Evolutionary conservation across 768 basidiomycete genomes (phyloP).

Genomic region (Lenzites betulinus): DNA sequence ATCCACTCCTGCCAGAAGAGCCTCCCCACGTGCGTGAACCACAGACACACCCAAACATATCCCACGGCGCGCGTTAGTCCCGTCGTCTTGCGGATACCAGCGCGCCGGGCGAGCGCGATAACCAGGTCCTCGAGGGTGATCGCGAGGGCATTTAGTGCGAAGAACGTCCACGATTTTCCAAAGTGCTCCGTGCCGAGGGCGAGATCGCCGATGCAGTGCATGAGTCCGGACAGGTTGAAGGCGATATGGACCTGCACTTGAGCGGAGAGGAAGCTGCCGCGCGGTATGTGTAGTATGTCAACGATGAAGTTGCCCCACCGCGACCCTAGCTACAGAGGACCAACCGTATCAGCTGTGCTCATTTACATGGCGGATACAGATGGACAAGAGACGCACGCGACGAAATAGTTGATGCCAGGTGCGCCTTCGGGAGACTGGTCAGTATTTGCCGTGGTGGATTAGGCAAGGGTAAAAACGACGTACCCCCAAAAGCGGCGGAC

Average conservation of each 20-base stretch:
- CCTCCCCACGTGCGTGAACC: slow-evolving; percentile 12
- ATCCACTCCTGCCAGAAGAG: neutral
- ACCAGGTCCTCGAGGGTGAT: slow-evolving; percentile 40
- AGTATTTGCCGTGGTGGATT: too few relatives aligned
- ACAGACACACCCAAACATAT: slow-evolving; percentile 16
- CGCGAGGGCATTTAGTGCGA: slow-evolving; percentile 35
- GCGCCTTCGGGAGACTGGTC: slow-evolving; percentile 21
- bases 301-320: slow-evolving; percentile 31
- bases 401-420: slow-evolving; percentile 43
- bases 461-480: slow-evolving; percentile 13
- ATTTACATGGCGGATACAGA: neutral
- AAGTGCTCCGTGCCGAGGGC: slow-evolving; percentile 24
- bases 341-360: too few relatives aligned
- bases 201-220: slow-evolving; percentile 39
- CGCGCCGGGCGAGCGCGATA: slow-evolving; percentile 23
- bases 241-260: slow-evolving; percentile 38
- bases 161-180: slow-evolving; percentile 29
- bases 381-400: slow-evolving; percentile 29
- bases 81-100: neutral
- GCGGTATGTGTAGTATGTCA: slow-evolving; percentile 25
- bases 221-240: slow-evolving; percentile 37
- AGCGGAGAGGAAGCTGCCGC: slow-evolving; percentile 29
- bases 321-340: slow-evolving; percentile 30
- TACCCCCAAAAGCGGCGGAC: slow-evolving; percentile 45
- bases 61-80: neutral